These are phyloP conservation scores for Rhodomyrtus tomentosa DNA, from an alignment of 345 rosid species.

Conservation along the genomic window DNA sequence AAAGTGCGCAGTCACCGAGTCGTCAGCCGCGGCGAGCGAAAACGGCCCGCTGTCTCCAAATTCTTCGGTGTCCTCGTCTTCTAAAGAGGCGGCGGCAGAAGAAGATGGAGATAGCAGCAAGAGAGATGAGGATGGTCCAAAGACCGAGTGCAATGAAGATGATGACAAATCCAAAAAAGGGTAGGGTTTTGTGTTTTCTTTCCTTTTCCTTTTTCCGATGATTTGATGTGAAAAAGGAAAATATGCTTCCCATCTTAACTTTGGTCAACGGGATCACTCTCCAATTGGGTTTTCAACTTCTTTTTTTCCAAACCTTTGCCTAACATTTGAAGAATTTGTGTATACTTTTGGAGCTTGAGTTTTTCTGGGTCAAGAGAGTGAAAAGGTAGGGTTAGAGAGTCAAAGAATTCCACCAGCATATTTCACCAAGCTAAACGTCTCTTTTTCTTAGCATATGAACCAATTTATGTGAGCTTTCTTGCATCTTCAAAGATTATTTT, in stretches of 20 bases:
- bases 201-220: neutral
- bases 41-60: neutral
- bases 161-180: neutral
- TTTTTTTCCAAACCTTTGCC: neutral
- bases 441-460: neutral
- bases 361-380: neutral
- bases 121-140: neutral
- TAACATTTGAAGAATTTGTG: neutral
- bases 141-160: neutral
- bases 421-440: neutral
- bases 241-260: neutral
- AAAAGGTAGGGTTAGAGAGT: neutral
- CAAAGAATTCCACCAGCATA: neutral
- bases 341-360: neutral
- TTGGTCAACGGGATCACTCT: neutral
- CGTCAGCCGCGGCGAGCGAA: neutral
- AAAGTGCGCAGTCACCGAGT: neutral
- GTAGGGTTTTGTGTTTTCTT: neutral
- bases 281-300: neutral
- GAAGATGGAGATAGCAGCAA: neutral
- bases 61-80: conserved; percentile 3
- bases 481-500: neutral
- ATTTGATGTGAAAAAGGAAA: neutral
- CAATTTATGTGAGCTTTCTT: neutral
- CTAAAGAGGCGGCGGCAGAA: neutral